Evolutionary conservation across 768 basidiomycete genomes (phyloP), one percentile per base, ranked within the genome.

Genomic region (Leccinum subgranulosum): DNA sequence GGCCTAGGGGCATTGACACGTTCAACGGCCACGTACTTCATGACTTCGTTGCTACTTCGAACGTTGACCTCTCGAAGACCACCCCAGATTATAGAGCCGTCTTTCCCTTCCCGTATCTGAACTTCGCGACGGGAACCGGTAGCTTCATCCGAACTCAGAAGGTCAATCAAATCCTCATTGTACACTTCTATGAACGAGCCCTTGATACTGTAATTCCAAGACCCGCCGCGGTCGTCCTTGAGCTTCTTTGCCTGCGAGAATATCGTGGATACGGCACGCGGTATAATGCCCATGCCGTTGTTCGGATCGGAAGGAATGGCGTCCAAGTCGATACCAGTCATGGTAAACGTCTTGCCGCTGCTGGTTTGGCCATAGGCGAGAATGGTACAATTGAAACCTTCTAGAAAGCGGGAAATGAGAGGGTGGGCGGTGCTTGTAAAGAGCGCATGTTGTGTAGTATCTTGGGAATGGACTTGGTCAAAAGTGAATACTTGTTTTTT

Each of bases 161-260:
- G 80, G 78, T 99, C 97, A 71, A 98, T 92, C 52, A 99, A 84
- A 75, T 99, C 97, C 76, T 99, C 97, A 74, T 99, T 98, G 76
- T 99, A 98, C 53, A 99, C 84, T 80, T 99, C 97, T 62, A 99
- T 87, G 77, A 96, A 99, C 23, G 92, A 94, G 51, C 90, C 90
- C 75, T 92, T 94, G 69, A 94, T 76, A 61, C 73, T 83, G 69
- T 79, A 94, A 57, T 81, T 88, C 92, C 90, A 96, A 43, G 84
- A 75, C 60, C 79, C 79, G 36, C 79, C 84, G 29, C 91, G 85
- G 69, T 87, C 87, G 67, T 86, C 88, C 74, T 84, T 92, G 54
- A 88, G 77, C 70, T 89, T 85, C 66, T 82, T 84, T 46, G 90
- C 88, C 48, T 82, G 78, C 12, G 85, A 75, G 70, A 98, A 99